Percentiles rank a stretch among this genome's conserved stretches.
Evolutionary conservation across 2,329 filamentous ascomycete species (phyloP).

Genomic region (Cylindrodendrum hubeiense): DNA sequence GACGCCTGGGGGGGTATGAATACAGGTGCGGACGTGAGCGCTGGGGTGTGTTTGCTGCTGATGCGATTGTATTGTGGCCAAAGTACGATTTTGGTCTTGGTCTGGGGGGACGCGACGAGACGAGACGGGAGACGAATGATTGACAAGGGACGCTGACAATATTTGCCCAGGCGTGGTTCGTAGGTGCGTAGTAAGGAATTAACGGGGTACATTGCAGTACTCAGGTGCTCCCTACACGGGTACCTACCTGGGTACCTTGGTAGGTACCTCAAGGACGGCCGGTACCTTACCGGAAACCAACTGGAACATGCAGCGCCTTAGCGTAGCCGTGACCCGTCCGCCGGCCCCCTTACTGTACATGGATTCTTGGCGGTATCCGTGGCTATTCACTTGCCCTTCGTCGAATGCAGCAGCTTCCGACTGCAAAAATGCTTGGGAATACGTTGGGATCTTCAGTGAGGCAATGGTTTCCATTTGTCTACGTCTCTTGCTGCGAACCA

Average conservation of each 20-base stretch:
- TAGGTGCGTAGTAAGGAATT: neutral
- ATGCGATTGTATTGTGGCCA: slow-evolving; percentile 1
- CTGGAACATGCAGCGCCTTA: slow-evolving; percentile 1
- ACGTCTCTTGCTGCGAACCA: no score
- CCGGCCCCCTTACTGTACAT: neutral
- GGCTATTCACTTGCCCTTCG: no score
- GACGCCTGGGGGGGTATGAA: neutral
- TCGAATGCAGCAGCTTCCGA: no score
- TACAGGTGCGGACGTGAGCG: neutral
- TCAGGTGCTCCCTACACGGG: no score
- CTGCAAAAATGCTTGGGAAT: no score
- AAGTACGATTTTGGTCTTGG: slow-evolving; percentile 2
- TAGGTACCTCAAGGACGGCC: neutral
- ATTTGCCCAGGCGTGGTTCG: neutral
- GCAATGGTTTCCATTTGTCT: no score
- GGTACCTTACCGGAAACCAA: neutral
- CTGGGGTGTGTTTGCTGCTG: neutral
- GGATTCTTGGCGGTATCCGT: no score
- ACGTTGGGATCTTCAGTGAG: no score
- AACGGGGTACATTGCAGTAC: neutral
- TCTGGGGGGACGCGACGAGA: slow-evolving; percentile 10
- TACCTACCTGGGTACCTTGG: no score
- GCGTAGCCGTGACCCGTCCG: slow-evolving; percentile 1
- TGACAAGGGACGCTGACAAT: neutral
- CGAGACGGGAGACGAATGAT: slow-evolving; percentile 6